Conservation (phyloP, 495 filamentous ascomycete genomes). For the Penicillium pulvis region DNA sequence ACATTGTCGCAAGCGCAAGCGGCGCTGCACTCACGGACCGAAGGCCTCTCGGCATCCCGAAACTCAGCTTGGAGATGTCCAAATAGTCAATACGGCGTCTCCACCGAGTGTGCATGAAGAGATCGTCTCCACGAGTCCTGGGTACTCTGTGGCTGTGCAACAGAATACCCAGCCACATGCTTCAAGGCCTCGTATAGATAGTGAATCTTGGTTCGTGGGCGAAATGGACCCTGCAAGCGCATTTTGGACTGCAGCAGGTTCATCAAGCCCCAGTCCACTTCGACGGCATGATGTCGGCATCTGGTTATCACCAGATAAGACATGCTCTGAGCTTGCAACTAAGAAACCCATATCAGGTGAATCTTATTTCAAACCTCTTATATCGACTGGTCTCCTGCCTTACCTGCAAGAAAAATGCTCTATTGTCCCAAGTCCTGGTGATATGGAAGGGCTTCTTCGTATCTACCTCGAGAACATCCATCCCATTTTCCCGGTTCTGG, state of each 20-base stretch:
- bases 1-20: conserved; percentile 9
- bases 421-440: background rate
- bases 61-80: background rate
- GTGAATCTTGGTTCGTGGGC: conserved; percentile 10
- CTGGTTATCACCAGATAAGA: conserved; percentile 5
- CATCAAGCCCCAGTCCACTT: background rate
- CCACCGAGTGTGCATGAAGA: background rate
- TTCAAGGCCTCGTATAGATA: background rate
- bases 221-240: conserved; percentile 8
- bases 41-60: background rate
- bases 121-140: background rate
- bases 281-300: conserved; percentile 10
- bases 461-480: conserved; percentile 6
- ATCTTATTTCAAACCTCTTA: background rate
- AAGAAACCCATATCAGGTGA: conserved; percentile 5
- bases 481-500: conserved; percentile 6
- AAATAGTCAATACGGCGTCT: background rate
- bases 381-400: conserved; percentile 4
- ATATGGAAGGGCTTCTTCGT: conserved; percentile 8
- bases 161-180: background rate
- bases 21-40: conserved; percentile 7
- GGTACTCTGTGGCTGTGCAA: background rate
- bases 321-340: conserved; percentile 4
- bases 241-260: conserved; percentile 4
- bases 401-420: conserved; percentile 4